A percentile compares a stretch with the other conserved stretches of the same genome.
phyloP scores from a whole-genome alignment of 768 basidiomycete species.

The Gloeopeniophorella convolvens region DNA sequence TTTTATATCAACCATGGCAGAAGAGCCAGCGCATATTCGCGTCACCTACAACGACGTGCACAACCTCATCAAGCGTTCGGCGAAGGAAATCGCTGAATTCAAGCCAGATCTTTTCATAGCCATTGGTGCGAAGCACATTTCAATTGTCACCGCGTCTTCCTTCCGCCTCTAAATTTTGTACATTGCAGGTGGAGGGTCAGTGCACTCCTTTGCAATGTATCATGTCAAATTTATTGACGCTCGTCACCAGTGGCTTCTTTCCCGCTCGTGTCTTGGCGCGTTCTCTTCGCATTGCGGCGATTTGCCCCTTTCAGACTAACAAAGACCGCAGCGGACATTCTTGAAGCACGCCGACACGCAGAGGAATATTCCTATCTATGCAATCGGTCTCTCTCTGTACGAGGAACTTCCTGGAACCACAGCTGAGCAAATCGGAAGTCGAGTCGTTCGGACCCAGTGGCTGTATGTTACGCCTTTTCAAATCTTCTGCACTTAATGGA shows the following conservation, averaged over 20 bases:
- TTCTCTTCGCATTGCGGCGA: background rate
- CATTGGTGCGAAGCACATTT: slow-evolving; percentile 48
- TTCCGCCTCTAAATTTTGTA: background rate
- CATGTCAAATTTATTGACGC: slow-evolving; percentile 19
- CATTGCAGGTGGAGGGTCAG: slow-evolving; percentile 71
- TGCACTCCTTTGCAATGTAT: slow-evolving; percentile 21
- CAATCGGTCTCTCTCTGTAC: slow-evolving; percentile 93
- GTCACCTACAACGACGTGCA: slow-evolving; percentile 92
- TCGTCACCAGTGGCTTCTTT: slow-evolving; percentile 73
- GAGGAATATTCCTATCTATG: slow-evolving; percentile 85
- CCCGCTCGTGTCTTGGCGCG: slow-evolving; percentile 84
- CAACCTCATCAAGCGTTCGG: slow-evolving; percentile 68
- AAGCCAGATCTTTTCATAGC: slow-evolving; percentile 84
- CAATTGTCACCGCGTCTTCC: slow-evolving; percentile 2
- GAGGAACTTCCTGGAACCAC: slow-evolving; percentile 78
- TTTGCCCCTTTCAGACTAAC: background rate
- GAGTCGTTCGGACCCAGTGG: slow-evolving; percentile 97
- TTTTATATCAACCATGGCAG: slow-evolving; percentile 20
- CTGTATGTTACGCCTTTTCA: slow-evolving; percentile 35
- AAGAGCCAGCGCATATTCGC: slow-evolving; percentile 51
- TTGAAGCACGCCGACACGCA: slow-evolving; percentile 63
- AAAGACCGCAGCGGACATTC: slow-evolving; percentile 63
- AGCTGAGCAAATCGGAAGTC: slow-evolving; percentile 65
- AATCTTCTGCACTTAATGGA: slow-evolving; percentile 6
- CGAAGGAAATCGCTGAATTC: slow-evolving; percentile 66